Percentiles rank a stretch among this genome's conserved stretches.
Evolutionary conservation across 805 yeast genomes (phyloP).

Genomic region (Debaryomyces hansenii): DNA sequence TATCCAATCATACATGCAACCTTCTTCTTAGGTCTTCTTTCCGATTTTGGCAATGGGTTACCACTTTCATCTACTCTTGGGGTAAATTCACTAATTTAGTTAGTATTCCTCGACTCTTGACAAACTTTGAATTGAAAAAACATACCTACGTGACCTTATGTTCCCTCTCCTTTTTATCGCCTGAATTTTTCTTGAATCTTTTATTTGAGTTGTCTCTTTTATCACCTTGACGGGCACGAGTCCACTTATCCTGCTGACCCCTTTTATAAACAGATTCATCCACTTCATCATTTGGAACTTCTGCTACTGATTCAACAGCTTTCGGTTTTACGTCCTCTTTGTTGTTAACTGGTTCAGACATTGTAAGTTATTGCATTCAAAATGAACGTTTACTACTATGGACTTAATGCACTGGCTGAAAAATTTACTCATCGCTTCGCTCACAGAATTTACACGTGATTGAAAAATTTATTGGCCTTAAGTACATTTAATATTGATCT

Average conservation of each 20-base stretch:
- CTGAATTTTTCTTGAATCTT: constrained; percentile 16
- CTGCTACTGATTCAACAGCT: not conserved
- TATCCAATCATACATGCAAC: constrained; percentile 91
- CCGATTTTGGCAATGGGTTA: constrained; percentile 53
- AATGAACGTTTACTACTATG: too few relatives aligned
- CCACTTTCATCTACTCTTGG: constrained; percentile 63
- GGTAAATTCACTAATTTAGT: constrained; percentile 26
- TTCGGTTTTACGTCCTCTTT: constrained; percentile 1
- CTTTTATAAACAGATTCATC: constrained; percentile 41
- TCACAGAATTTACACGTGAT: constrained; percentile 3
- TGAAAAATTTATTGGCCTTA: constrained; percentile 1
- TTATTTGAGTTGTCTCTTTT: constrained; percentile 17
- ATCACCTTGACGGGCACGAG: constrained; percentile 20
- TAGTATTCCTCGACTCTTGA: not conserved
- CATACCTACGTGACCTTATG: constrained; percentile 59
- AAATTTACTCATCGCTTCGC: constrained; percentile 6
- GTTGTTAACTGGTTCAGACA: constrained; percentile 7
- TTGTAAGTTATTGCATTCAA: not conserved
- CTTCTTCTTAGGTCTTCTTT: constrained; percentile 80
- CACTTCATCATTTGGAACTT: constrained; percentile 27
- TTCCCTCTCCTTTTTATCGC: constrained; percentile 28
- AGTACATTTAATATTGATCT: not conserved
- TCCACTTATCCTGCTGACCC: constrained; percentile 38
- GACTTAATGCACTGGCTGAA: not conserved
- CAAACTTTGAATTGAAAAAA: constrained; percentile 15